Evolutionary conservation across 345 rosid species (phyloP).

Genomic region (Salix koriyanagi): DNA sequence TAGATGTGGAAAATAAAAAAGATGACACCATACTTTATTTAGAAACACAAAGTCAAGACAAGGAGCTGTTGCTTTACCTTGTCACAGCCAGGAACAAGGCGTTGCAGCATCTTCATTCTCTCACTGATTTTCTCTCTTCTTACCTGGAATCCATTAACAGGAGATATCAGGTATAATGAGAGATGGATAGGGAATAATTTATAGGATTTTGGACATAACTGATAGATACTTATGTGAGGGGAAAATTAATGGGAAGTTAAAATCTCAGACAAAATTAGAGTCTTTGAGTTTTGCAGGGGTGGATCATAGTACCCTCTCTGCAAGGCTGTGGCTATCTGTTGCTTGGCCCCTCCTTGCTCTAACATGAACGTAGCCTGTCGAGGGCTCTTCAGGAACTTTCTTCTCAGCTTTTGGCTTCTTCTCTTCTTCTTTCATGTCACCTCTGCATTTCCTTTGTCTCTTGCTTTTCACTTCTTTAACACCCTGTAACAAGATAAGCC

Average conservation of each 20-base stretch:
- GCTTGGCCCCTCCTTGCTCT: slow-evolving; percentile 88
- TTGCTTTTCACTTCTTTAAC: slow-evolving; percentile 40
- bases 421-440: slow-evolving; percentile 20
- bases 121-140: slow-evolving; percentile 79
- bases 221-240: background rate
- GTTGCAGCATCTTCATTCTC: slow-evolving; percentile 57
- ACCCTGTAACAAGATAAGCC: slow-evolving; percentile 24
- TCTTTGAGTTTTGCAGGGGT: background rate
- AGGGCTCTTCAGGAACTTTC: slow-evolving; percentile 39
- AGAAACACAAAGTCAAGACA: slow-evolving; percentile 11
- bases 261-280: background rate
- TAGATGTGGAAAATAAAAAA: slow-evolving; percentile 8
- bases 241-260: background rate
- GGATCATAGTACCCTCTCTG: slow-evolving; percentile 55
- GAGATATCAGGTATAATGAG: background rate
- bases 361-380: slow-evolving; percentile 68
- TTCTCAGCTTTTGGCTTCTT: slow-evolving; percentile 23
- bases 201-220: background rate
- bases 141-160: slow-evolving; percentile 35
- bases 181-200: background rate
- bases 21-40: background rate
- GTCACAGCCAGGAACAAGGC: slow-evolving; percentile 79
- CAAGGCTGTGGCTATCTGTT: slow-evolving; percentile 69
- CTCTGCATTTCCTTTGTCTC: slow-evolving; percentile 43
- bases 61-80: slow-evolving; percentile 35